Conservation (phyloP, 257 asterid species). For the Asclepias syriaca region DNA sequence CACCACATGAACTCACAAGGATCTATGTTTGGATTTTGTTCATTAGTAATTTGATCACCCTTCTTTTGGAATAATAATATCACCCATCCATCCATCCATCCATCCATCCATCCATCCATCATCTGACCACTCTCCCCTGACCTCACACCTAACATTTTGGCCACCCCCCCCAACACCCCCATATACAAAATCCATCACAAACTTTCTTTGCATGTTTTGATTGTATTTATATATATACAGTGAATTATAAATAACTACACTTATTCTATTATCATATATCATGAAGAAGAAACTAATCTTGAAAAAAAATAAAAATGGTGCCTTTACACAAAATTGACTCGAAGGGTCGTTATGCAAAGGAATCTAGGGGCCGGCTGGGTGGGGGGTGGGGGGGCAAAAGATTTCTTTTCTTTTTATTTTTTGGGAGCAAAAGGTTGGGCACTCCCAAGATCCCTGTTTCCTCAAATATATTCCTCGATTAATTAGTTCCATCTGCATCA, state of each 20-base stretch:
- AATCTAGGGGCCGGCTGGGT: constrained; percentile 39
- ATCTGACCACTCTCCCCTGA: constrained; percentile 5
- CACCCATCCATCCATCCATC: constrained; percentile 16
- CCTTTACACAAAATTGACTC: constrained; percentile 30
- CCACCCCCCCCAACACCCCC: background rate
- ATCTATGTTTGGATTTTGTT: constrained; percentile 5
- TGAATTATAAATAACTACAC: no score
- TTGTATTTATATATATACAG: no score
- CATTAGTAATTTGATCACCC: background rate
- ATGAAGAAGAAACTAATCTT: background rate
- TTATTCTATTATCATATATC: no score
- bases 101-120: constrained; percentile 12
- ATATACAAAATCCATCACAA: background rate
- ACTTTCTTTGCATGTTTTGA: no score
- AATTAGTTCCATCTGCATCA: constrained; percentile 11
- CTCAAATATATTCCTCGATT: constrained; percentile 36
- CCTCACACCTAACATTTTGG: constrained; percentile 21
- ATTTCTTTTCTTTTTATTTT: background rate
- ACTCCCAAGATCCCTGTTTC: constrained; percentile 55
- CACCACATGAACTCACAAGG: background rate
- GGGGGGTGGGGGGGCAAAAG: background rate
- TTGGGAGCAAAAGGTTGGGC: constrained; percentile 34
- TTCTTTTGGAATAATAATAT: constrained; percentile 5
- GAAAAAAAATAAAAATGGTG: background rate
- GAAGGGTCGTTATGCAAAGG: constrained; percentile 35